Conservation (phyloP, 2,329 filamentous ascomycete genomes). For the Neoscytalidium dimidiatum region DNA sequence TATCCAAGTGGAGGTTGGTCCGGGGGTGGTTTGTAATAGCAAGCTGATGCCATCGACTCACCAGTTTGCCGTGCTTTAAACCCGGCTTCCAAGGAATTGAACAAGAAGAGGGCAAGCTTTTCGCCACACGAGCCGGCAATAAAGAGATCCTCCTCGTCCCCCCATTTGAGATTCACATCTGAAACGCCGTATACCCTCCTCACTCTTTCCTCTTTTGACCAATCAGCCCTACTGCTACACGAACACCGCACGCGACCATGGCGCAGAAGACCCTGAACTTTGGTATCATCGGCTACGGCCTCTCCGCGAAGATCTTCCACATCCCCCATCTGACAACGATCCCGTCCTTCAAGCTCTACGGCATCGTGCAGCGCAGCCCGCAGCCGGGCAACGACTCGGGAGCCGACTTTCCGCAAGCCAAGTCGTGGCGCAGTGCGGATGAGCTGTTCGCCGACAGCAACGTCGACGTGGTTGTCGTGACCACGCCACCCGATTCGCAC, state of each 20-base stretch:
- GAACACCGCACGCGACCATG: not conserved
- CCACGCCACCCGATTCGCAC: conserved; percentile 72
- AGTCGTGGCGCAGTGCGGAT: conserved; percentile 64
- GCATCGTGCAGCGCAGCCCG: conserved; percentile 74
- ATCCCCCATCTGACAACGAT: conserved; percentile 69
- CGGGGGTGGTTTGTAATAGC: not conserved
- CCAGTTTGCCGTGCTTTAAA: not conserved
- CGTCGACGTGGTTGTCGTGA: conserved; percentile 70
- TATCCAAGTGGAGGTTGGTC: not conserved
- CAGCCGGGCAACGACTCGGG: conserved; percentile 66
- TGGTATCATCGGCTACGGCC: conserved; percentile 61
- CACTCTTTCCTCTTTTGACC: not conserved
- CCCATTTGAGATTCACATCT: not conserved
- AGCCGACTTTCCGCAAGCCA: conserved; percentile 65
- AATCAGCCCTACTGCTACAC: no score
- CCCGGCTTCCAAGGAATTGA: not conserved
- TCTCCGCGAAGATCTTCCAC: conserved; percentile 78
- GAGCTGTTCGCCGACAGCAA: conserved; percentile 65
- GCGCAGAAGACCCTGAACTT: conserved; percentile 45
- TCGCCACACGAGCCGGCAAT: no score
- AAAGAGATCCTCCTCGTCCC: no score
- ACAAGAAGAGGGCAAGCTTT: not conserved
- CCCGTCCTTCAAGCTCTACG: conserved; percentile 66
- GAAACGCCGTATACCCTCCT: not conserved
- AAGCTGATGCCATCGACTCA: not conserved